A percentile compares a stretch with the other conserved stretches of the same genome.
phyloP scores from a whole-genome alignment of 225 moss, liverwort and hornwort genomes.

The Physcomitrellopsis africana region DNA sequence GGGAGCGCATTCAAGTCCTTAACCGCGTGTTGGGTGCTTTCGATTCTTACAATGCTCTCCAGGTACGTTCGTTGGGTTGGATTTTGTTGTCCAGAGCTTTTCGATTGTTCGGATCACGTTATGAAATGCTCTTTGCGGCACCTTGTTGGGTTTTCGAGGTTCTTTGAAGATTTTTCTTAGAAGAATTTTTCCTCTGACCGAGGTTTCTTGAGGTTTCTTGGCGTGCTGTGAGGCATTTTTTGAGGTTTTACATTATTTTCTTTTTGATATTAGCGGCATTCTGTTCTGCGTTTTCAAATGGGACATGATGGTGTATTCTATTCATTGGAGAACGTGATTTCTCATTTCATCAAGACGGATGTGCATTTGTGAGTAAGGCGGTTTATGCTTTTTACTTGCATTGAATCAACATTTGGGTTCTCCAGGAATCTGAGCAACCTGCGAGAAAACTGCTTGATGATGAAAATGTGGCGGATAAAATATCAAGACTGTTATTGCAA shows the following conservation, averaged over 20 bases:
- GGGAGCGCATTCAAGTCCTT: slow-evolving; percentile 44
- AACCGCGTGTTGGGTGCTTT: slow-evolving; percentile 33
- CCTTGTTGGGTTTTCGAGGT: too few species aligned
- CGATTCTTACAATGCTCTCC: slow-evolving; percentile 28
- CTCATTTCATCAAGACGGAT: not conserved
- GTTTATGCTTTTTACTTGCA: not conserved
- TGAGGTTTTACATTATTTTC: not conserved
- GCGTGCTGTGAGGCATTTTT: not conserved
- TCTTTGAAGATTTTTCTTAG: too few species aligned
- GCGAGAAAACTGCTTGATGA: slow-evolving; percentile 57
- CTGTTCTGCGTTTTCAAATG: not conserved
- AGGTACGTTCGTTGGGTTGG: slow-evolving; percentile 18
- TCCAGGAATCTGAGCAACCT: slow-evolving; percentile 59
- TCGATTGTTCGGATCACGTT: too few species aligned
- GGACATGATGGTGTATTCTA: not conserved
- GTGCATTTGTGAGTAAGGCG: not conserved
- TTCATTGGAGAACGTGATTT: too few species aligned
- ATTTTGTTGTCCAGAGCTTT: not conserved
- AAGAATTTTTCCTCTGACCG: not conserved
- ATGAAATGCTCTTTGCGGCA: not conserved
- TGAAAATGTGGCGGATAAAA: slow-evolving; percentile 51
- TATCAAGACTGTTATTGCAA: slow-evolving; percentile 57
- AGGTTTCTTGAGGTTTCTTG: not conserved
- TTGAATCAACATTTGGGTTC: not conserved
- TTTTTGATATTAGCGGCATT: not conserved